phyloP scores from a whole-genome alignment of 495 filamentous ascomycete genomes.

The Lentithecium fluviatile region DNA sequence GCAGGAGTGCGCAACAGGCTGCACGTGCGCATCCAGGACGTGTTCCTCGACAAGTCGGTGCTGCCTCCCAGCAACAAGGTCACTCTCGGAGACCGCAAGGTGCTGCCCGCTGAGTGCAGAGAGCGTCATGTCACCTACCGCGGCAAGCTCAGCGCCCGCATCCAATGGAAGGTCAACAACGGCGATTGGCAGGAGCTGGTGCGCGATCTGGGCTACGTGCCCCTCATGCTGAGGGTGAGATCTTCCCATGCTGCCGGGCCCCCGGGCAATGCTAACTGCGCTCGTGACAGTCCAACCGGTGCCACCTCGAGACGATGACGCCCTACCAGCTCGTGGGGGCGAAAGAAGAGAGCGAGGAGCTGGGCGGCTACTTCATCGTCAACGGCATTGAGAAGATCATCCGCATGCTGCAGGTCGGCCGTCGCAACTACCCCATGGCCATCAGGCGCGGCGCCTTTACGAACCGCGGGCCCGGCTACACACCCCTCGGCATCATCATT shows the following conservation, averaged over 20 bases:
- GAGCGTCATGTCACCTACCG: slow-evolving; percentile 91
- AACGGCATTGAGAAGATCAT: slow-evolving; percentile 97
- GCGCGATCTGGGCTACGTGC: slow-evolving; percentile 81
- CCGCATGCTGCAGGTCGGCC: slow-evolving; percentile 81
- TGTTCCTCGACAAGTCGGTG: slow-evolving; percentile 73
- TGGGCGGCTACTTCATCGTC: slow-evolving; percentile 92
- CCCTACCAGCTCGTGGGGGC: slow-evolving; percentile 76
- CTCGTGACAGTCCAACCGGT: slow-evolving; percentile 68
- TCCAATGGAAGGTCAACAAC: slow-evolving; percentile 83
- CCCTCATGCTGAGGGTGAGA: slow-evolving; percentile 83
- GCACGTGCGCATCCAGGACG: slow-evolving; percentile 68
- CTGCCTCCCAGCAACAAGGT: slow-evolving; percentile 79
- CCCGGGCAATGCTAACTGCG: slow-evolving; percentile 24
- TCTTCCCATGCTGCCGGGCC: not conserved
- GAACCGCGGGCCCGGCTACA: slow-evolving; percentile 80
- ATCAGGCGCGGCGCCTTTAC: slow-evolving; percentile 86
- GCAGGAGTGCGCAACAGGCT: slow-evolving; percentile 60
- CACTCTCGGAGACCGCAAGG: slow-evolving; percentile 69
- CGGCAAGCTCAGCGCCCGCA: slow-evolving; percentile 73
- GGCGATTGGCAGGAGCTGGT: slow-evolving; percentile 75
- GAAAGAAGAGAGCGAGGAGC: slow-evolving; percentile 91
- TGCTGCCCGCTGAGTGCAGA: slow-evolving; percentile 88
- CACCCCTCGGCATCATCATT: slow-evolving; percentile 83
- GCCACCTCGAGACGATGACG: slow-evolving; percentile 80
- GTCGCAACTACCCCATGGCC: slow-evolving; percentile 91